A percentile compares a stretch with the other conserved stretches of the same genome.
Evolutionary conservation across 1,139 yeast genomes (phyloP).

Genomic region (Debaryomycetaceae sp.): DNA sequence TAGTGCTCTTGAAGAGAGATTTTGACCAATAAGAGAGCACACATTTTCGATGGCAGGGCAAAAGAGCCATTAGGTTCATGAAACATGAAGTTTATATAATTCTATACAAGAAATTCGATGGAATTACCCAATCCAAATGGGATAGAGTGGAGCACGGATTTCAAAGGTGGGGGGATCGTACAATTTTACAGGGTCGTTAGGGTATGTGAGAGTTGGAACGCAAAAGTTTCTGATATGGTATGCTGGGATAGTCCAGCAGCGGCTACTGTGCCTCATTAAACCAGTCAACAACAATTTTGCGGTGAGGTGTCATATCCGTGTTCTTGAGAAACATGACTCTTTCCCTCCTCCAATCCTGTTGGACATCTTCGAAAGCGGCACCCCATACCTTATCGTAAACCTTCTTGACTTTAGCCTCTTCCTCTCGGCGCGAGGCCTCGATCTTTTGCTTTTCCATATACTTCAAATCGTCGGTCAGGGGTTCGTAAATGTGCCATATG

Average conservation of each 20-base stretch:
- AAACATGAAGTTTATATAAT: conserved; percentile 1
- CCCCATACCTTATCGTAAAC: conserved; percentile 69
- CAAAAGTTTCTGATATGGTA: too few species aligned
- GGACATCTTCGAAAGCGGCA: conserved; percentile 66
- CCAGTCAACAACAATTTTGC: conserved; percentile 57
- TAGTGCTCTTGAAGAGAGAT: background rate
- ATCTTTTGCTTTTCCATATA: conserved; percentile 97
- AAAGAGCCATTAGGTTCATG: too few species aligned
- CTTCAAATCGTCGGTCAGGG: conserved; percentile 74
- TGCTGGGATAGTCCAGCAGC: conserved; percentile 6
- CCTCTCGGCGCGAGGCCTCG: conserved; percentile 67
- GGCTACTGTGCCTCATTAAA: conserved; percentile 43
- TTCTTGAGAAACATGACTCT: conserved; percentile 58
- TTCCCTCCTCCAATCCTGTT: conserved; percentile 58
- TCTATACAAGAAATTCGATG: conserved; percentile 3
- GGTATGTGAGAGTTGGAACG: too few species aligned
- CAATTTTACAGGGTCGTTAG: too few species aligned
- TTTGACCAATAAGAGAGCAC: too few species aligned
- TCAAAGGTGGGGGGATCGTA: background rate
- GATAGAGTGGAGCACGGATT: background rate
- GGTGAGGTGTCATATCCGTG: conserved; percentile 46
- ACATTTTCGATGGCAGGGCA: too few species aligned
- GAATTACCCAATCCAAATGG: conserved; percentile 3
- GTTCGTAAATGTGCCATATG: conserved; percentile 89
- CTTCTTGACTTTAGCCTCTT: conserved; percentile 54